Base-by-base conservation (phyloP, 352 stramenopile genomes). In the Phytophthora hybrid region DNA sequence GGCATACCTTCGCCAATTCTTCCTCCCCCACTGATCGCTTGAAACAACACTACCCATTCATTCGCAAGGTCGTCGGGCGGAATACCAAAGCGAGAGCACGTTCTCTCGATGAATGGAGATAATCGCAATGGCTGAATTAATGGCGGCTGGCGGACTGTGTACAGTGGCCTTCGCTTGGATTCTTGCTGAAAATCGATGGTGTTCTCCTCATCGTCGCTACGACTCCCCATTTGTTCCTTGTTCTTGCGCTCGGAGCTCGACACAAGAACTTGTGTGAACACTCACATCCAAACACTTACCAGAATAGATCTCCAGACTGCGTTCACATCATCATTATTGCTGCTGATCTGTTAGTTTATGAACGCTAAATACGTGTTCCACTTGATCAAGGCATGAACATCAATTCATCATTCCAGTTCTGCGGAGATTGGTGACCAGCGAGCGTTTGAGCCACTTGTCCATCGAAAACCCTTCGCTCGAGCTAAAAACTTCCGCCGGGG, bases 41-140 rank as follows among this genome's bases (percentile, higher is more conserved):
- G 80, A 55, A 90, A 90, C 3, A 92, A 51, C 11, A 77, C 74
- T 4, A 92, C 75, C 85, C 85, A 92, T 68, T 92, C 85, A 47
- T 84, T 74, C 0, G 79, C 85, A 9, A 92, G 72, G 55, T 92
- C 83, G 10, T 68, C 58, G 11, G 26, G 5, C 37, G 41, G 23
- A 8, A 83, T 57, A 8, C 75, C 76, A 14, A 76, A 81, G 26
- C 67, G 67, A 5, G 31, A 41, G 29, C 59, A 66, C 0, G 74
- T 84, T 44, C 57, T 76, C 32, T 83, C 74, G 0, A 71, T 68
- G 37, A 92, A 90, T 8, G 46, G 10, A 14, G 85, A 90, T 10
- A 68, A 54, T 8, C 78, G 51, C 46, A 85, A 73, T 7, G 85
- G 77, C 57, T 91, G 85, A 18, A 91, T 76, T n/a, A 91, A 66